Base-by-base conservation (phyloP, 192 early-diverging fungal genomes). In the Coemansia sp. region DNA sequence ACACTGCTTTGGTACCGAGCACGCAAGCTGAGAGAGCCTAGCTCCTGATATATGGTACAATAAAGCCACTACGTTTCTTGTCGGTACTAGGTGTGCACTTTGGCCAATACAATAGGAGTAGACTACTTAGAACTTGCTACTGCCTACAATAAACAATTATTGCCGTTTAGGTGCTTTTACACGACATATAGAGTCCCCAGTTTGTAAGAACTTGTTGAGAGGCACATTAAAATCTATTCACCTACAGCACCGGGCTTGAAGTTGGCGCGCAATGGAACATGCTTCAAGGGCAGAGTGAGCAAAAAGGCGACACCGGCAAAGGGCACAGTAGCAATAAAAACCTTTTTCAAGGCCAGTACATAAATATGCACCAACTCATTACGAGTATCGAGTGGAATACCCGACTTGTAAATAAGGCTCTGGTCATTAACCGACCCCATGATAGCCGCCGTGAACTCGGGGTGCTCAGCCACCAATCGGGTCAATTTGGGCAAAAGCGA, bases 241-340 rank as follows among this genome's bases (percentile, higher is more conserved):
- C 59, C 70, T n/a, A 56, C 52, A 6, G 61, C 12, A 16, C 12
- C 4, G 0, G 55, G n/a, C 25, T 73, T 73, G 11, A 52, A 50
- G 16, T 57, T 41, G 16, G 65, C 31, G 1, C 56, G 36, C 5
- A 79, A 58, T 25, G 77, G 77, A 28, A 79, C 67, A 38, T 85
- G 84, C 62, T 83, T 75, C 33, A 88, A 62, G 3, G 81, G 81
- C 41, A 90, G 31, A 1, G 75, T 72, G 20, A 85, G 47, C 31
- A 88, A 33, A 33, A 87, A 84, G 1, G 83, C 67, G 12, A 77
- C 31, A 6, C 72, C 83, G 0, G 82, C 79, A 61, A 90, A 73
- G 1, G 86, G 84, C 8, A 84, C 81, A 12, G 83, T 75, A 35
- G 80, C 82, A 57, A 83, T 82, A 76, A 84, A 88, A 20, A 86